Evolutionary conservation across 306 rosid genomes (phyloP).

Genomic region (Quercus robur): DNA sequence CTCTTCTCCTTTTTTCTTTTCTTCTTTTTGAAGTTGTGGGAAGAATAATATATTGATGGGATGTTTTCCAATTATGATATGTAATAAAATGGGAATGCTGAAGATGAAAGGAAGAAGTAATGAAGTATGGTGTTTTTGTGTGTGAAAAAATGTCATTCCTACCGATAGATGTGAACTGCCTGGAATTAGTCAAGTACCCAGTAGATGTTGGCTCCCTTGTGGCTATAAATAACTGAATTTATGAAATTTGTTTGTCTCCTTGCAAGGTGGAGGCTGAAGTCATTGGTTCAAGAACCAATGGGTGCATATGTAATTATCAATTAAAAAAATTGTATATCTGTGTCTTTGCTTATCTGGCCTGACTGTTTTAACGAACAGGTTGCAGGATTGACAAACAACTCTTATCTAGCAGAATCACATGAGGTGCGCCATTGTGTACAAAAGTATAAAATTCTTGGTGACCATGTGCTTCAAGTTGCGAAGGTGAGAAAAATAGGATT

Average conservation of each 20-base stretch:
- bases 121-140: not conserved
- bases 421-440: constrained; percentile 89
- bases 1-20: constrained; percentile 10
- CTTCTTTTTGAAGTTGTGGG: not conserved
- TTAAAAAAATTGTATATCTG: too few relatives aligned
- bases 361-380: constrained; percentile 52
- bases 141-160: not conserved
- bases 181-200: not conserved
- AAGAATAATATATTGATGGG: not conserved
- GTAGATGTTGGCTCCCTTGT: not conserved
- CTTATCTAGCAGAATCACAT: constrained; percentile 70
- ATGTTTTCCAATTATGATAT: too few relatives aligned
- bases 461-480: constrained; percentile 78
- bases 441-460: constrained; percentile 69
- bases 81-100: not conserved
- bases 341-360: constrained; percentile 12
- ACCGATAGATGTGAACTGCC: not conserved
- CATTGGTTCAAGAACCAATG: too few relatives aligned
- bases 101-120: not conserved
- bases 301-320: too few relatives aligned
- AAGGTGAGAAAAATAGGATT: constrained; percentile 52
- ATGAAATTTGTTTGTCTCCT: not conserved
- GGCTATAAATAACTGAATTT: constrained; percentile 9
- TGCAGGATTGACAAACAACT: constrained; percentile 97
- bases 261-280: too few relatives aligned